These are phyloP conservation scores for Geotrichum siamense DNA, from an alignment of 1,139 yeast genomes.

Conservation along the genomic window DNA sequence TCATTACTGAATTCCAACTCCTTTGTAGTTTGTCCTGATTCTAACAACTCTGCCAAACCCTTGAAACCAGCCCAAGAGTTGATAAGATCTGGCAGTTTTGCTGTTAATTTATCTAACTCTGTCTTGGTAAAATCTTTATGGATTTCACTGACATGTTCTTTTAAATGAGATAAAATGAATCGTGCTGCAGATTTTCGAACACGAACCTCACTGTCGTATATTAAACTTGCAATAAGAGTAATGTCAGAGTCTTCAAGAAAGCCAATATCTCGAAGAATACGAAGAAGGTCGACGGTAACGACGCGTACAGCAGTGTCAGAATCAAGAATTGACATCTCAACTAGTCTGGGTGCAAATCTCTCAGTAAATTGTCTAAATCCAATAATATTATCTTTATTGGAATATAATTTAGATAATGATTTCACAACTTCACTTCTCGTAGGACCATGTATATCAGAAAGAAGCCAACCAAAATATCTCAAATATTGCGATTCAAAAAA, in stretches of 20 bases:
- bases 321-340: conserved; percentile 54
- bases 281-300: conserved; percentile 47
- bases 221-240: conserved; percentile 37
- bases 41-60: conserved; percentile 18
- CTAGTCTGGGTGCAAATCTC: conserved; percentile 54
- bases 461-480: conserved; percentile 75
- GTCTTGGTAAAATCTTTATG: conserved; percentile 19
- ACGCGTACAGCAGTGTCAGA: conserved; percentile 48
- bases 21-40: conserved; percentile 21
- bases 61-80: conserved; percentile 27
- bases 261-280: conserved; percentile 52
- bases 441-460: conserved; percentile 56
- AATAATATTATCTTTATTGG: conserved; percentile 41
- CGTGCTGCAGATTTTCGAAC: conserved; percentile 32
- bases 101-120: conserved; percentile 19
- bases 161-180: conserved; percentile 24
- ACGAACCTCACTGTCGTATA: conserved; percentile 40
- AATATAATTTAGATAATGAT: conserved; percentile 44
- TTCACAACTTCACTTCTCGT: conserved; percentile 64
- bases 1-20: conserved; percentile 14
- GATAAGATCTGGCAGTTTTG: conserved; percentile 19
- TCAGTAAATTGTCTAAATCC: conserved; percentile 61
- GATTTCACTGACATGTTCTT: conserved; percentile 20
- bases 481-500: conserved; percentile 65
- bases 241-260: conserved; percentile 52